Base-by-base conservation (phyloP, 2,329 filamentous ascomycete genomes). In the Pseudogymnoascus sp. region DNA sequence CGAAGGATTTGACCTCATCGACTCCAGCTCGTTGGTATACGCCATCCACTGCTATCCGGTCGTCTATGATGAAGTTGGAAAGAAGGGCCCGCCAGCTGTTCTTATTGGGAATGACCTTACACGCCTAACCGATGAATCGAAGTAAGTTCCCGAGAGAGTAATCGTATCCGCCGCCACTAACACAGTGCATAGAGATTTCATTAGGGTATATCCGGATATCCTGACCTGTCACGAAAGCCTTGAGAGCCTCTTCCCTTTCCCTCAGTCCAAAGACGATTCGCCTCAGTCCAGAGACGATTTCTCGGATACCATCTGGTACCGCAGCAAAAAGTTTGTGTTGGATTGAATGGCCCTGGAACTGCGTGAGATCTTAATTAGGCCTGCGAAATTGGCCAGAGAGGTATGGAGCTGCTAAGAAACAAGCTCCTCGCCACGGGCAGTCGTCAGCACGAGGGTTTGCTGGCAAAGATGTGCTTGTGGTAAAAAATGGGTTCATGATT, bases 1-100 rank as follows among this genome's bases (percentile, higher is more conserved):
- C n/a, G 61, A 65, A 4, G 72, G 69, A 18, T 73, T 71, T 38
- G 35, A 52, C 2, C 25, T 66, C 6, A 67, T 74, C 16, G 63
- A 59, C 11, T 65, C 65, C 11, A 63, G 64, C 14, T 71, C 65
- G 31, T 59, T 74, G 49, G 70, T 73, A 0, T 74, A 72, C 64
- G 72, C 71, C 1, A 71, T 74, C 33, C 72, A 74, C 63, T 74
- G 72, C 62, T 74, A 73, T 63, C 66, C 65, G 7, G 45, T 66
- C 12, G 63, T 74, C 4, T 74, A 73, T 43, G 65, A 68, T 25
- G 31, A 67, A 14, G 61, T 72, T 41, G 64, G 64, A 33, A 65
- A 69, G 33, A 33, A 60, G 14, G 65, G 63, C 9, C 49, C 55
- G 41, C 71, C 72, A 5, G 67, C 65, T 14, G 63, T 71, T 1